A percentile compares a stretch with the other conserved stretches of the same genome.
Evolutionary conservation across 108 stramenopile genomes (phyloP).

Genomic region (Schizochytrium sp.): DNA sequence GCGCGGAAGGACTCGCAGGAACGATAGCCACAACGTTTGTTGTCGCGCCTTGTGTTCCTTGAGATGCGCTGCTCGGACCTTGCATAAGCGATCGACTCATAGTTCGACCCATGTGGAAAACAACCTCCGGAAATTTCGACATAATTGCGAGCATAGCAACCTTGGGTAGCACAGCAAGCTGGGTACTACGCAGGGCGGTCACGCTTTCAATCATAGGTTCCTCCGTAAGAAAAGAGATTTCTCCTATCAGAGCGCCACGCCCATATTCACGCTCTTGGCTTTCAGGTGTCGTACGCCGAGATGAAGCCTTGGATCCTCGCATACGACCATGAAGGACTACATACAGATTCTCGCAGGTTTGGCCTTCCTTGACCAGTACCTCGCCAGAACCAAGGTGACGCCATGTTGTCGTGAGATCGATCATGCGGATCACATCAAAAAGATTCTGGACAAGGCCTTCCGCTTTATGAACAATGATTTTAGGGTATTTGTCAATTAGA

Average conservation of each 20-base stretch:
- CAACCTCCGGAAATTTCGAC: not conserved
- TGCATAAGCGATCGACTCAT: constrained; percentile 40
- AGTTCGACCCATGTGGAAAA: constrained; percentile 53
- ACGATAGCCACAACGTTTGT: constrained; percentile 40
- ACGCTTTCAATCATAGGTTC: constrained; percentile 23
- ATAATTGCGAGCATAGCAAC: constrained; percentile 27
- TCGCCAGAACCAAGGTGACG: constrained; percentile 36
- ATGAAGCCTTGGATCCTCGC: not conserved
- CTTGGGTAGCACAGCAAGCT: constrained; percentile 24
- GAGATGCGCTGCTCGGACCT: not conserved
- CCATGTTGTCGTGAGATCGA: constrained; percentile 49
- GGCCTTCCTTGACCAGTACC: not conserved
- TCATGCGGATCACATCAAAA: constrained; percentile 42
- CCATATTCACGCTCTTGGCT: constrained; percentile 28
- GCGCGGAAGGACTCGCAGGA: constrained; percentile 33
- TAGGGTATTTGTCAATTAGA: not conserved
- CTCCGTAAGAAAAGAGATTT: constrained; percentile 43
- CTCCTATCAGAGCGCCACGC: constrained; percentile 23
- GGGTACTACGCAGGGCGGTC: constrained; percentile 13
- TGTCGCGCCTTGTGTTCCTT: not conserved
- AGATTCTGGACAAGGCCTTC: not conserved
- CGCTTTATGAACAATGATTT: constrained; percentile 15
- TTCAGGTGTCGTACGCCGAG: not conserved
- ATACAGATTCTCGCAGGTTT: constrained; percentile 27
- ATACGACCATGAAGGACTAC: constrained; percentile 42